Percentiles rank a stretch among this genome's conserved stretches.
These are phyloP conservation scores for Gnomoniopsis sp. DNA, from an alignment of 2,329 filamentous ascomycete genomes.

Conservation along the genomic window DNA sequence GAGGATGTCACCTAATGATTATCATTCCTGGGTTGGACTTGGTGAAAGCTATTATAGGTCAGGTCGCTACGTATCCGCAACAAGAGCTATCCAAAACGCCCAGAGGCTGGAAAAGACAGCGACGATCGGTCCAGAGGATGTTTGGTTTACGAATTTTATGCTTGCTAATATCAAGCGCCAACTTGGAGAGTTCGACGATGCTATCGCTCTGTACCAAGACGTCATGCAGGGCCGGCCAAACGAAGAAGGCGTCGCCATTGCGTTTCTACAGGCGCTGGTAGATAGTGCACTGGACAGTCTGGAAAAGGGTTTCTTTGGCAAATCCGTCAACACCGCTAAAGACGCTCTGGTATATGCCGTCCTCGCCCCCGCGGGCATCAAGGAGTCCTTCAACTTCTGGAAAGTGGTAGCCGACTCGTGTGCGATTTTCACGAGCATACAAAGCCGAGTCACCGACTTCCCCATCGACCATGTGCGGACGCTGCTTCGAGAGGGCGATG, in stretches of 20 bases:
- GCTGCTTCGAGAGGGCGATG: conserved; percentile 55
- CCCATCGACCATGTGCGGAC: conserved; percentile 54
- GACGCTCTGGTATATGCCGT: conserved; percentile 67
- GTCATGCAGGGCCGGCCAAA: conserved; percentile 65
- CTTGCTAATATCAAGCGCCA: conserved; percentile 92
- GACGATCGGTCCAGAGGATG: conserved; percentile 57
- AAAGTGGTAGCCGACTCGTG: conserved; percentile 88
- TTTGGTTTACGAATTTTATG: conserved; percentile 97
- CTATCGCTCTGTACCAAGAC: conserved; percentile 70
- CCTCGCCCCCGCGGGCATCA: conserved; percentile 56
- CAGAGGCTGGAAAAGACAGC: conserved; percentile 63
- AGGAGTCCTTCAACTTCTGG: conserved; percentile 89
- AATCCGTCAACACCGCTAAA: conserved; percentile 67
- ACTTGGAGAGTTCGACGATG: conserved; percentile 82
- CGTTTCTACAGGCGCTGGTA: conserved; percentile 81
- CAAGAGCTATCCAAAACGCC: conserved; percentile 84
- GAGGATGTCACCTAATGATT: conserved; percentile 78
- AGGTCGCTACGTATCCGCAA: conserved; percentile 89
- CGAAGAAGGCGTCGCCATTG: conserved; percentile 85
- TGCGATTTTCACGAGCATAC: conserved; percentile 76
- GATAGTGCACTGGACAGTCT: conserved; percentile 76
- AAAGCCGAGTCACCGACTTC: conserved; percentile 61
- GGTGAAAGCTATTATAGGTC: conserved; percentile 98
- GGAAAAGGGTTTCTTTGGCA: conserved; percentile 82
- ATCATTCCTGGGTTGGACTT: conserved; percentile 92